Evolutionary conservation across 176 grass and related monocot genomes (phyloP).

Genomic region (Oryza meyeriana): DNA sequence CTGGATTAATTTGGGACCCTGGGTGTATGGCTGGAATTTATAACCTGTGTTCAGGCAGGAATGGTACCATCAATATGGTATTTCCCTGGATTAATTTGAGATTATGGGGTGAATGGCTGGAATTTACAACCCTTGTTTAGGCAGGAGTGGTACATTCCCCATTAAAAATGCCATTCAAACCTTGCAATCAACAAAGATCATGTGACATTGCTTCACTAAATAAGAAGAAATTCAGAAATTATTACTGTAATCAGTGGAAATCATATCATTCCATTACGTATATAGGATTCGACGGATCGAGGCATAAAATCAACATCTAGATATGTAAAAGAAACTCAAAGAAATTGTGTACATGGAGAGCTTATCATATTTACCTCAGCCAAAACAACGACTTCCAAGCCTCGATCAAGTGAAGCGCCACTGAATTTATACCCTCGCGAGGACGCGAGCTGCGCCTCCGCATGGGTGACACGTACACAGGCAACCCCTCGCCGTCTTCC

Average conservation of each 20-base stretch:
- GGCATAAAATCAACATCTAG: background rate
- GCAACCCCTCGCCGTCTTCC: background rate
- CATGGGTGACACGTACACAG: background rate
- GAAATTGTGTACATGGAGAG: too few relatives aligned
- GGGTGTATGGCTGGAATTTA: background rate
- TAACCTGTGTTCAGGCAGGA: background rate
- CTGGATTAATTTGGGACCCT: background rate
- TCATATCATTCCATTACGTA: too few relatives aligned
- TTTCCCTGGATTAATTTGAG: background rate
- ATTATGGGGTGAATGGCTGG: background rate
- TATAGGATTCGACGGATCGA: too few relatives aligned
- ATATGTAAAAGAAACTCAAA: background rate
- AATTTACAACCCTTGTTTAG: background rate
- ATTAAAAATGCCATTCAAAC: background rate
- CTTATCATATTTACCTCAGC: background rate
- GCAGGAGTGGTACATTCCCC: too few relatives aligned
- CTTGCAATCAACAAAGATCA: background rate
- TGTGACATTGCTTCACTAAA: background rate
- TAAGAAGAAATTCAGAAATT: background rate
- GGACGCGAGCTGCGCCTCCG: background rate
- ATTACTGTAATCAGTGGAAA: background rate
- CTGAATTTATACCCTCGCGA: background rate
- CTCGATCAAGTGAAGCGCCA: background rate
- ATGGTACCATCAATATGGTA: too few relatives aligned
- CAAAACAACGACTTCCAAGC: too few relatives aligned